phyloP scores from a whole-genome alignment of 2,329 filamentous ascomycete species.

The Alternaria solani region DNA sequence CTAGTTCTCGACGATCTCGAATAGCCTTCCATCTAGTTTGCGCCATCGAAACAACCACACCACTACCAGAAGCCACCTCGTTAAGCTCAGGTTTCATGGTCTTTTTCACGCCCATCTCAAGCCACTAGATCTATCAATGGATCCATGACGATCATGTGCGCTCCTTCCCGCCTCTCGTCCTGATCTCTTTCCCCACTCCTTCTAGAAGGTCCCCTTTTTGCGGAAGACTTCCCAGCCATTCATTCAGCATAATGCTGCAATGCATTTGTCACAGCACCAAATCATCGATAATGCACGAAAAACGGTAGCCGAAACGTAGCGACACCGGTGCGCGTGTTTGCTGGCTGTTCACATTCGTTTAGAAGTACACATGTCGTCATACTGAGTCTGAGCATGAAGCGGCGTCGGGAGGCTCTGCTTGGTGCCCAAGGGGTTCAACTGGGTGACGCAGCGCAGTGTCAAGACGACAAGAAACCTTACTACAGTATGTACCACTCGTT shows the following conservation, averaged over 20 bases:
- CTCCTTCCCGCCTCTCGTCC: conserved; percentile 1
- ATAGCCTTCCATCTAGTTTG: conserved; percentile 2
- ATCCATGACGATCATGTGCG: conserved; percentile 4
- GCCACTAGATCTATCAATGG: conserved; percentile 1
- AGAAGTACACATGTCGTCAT: neutral
- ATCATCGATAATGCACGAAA: neutral
- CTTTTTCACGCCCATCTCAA: conserved; percentile 4
- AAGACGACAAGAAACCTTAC: conserved; percentile 6
- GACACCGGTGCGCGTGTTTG: neutral
- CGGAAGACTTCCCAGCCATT: neutral
- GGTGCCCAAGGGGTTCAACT: neutral
- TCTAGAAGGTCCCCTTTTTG: conserved; percentile 9
- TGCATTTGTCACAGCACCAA: neutral
- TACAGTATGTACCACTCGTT: neutral
- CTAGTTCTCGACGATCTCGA: neutral
- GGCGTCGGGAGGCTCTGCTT: neutral
- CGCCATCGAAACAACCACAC: conserved; percentile 1
- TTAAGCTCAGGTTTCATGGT: neutral
- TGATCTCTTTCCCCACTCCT: conserved; percentile 5
- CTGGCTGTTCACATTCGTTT: neutral
- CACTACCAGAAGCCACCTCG: conserved; percentile 4
- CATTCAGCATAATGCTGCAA: neutral
- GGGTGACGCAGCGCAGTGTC: neutral
- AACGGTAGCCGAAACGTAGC: neutral
- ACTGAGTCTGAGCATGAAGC: neutral